These are phyloP conservation scores for Jatropha podagrica DNA, from an alignment of 441 rosid species.

Conservation along the genomic window DNA sequence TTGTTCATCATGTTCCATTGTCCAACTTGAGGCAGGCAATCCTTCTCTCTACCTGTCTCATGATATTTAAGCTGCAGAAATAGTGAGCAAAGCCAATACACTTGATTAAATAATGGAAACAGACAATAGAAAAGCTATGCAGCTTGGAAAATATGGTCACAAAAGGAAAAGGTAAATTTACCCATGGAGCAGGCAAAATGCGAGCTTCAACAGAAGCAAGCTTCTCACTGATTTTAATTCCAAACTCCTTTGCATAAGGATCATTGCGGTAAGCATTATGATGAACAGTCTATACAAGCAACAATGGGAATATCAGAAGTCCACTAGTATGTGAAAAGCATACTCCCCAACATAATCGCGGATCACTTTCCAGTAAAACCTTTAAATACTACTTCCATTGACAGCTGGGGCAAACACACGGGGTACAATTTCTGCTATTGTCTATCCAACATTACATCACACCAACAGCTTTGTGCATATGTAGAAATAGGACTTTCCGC, in stretches of 20 bases:
- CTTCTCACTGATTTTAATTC: conserved; percentile 73
- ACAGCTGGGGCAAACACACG: background rate
- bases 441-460: background rate
- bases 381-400: background rate
- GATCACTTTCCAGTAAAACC: too few species aligned
- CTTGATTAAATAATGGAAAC: background rate
- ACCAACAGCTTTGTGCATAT: background rate
- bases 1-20: conserved; percentile 99
- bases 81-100: background rate
- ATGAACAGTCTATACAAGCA: conserved; percentile 54
- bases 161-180: conserved; percentile 24
- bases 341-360: background rate
- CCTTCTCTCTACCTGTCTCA: conserved; percentile 83
- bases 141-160: background rate
- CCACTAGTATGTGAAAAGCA: background rate
- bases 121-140: background rate
- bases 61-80: conserved; percentile 84
- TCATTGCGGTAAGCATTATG: conserved; percentile 74
- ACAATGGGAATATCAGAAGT: conserved; percentile 15
- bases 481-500: background rate
- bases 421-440: background rate
- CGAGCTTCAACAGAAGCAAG: conserved; percentile 98
- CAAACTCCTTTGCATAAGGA: conserved; percentile 85
- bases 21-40: conserved; percentile 83
- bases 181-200: conserved; percentile 90